Conservation (phyloP, 2,329 filamentous ascomycete genomes). For the Colletotrichum spaethianum region DNA sequence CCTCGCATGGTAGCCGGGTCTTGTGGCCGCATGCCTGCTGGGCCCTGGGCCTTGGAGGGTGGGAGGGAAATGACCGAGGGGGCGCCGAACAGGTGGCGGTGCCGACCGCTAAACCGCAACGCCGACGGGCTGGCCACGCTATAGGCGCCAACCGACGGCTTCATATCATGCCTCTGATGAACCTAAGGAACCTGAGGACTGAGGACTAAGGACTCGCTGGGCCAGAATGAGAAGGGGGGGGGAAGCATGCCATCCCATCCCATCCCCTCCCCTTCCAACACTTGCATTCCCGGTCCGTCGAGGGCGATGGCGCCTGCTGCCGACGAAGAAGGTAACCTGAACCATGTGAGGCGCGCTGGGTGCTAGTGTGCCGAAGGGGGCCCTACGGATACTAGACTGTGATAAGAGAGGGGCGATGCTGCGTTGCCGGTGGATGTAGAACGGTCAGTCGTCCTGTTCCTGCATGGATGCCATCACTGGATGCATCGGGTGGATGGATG, state of each 20-base stretch:
- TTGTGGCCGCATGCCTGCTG: constrained; percentile 25
- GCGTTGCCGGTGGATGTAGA: constrained; percentile 33
- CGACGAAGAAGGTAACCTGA: background rate
- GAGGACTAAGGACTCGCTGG: background rate
- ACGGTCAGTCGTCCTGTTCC: constrained; percentile 28
- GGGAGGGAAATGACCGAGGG: constrained; percentile 35
- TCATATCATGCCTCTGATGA: constrained; percentile 6
- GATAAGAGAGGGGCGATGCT: constrained; percentile 40
- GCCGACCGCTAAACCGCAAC: constrained; percentile 30
- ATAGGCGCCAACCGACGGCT: constrained; percentile 12
- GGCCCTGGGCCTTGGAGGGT: too few species aligned
- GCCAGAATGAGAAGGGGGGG: background rate
- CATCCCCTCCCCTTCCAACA: background rate
- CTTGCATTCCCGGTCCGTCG: constrained; percentile 15
- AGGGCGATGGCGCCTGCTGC: constrained; percentile 1
- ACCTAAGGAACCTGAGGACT: too few species aligned
- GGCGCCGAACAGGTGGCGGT: constrained; percentile 25
- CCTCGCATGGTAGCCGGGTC: constrained; percentile 31
- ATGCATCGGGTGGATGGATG: background rate
- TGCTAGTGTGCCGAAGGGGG: constrained; percentile 10
- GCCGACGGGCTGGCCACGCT: constrained; percentile 8
- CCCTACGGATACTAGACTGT: constrained; percentile 11
- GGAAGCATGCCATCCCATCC: too few species aligned
- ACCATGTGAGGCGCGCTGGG: constrained; percentile 20
- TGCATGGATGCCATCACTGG: constrained; percentile 32